Base-by-base conservation (phyloP, 495 filamentous ascomycete genomes). In the Penicillium arizonense region DNA sequence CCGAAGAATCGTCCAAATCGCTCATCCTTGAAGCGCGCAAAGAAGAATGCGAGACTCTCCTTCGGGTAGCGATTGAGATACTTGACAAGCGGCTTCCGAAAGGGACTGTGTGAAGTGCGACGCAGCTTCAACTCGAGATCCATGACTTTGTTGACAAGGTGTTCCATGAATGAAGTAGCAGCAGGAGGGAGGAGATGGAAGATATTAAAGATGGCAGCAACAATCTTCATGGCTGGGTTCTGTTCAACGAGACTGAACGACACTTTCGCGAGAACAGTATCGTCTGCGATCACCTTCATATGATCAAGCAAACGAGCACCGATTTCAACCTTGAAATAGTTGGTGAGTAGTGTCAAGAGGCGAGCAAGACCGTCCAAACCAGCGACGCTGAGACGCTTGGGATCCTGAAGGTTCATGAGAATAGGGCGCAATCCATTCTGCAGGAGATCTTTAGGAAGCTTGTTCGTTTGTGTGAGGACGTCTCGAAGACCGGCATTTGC, bases 301-400 rank as follows among this genome's bases (percentile, higher is more conserved):
- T 99, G 95, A 40, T 96, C 92, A 13, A 99, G 74, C 7, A 99
- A 71, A 38, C 92, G 81, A 32, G 90, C 82, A 5, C 95, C 95
- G 42, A 99, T 99, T 65, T 97, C 95, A 2, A 96, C 93, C 71
- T 99, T 99, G 76, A 99, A 99, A 65, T 97, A 97, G 44, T 95
- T 97, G 0, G 95, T 99, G 18, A 99, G 73, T 0, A 99, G 78
- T 24, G 90, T 88, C 52, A 99, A 71, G 4, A 99, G 79, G 24
- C 91, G 84, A 47, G 91, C 91, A 24, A 99, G 78, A 16, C 96
- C 95, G 57, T 97, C 91, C 24, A 99, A 77, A 3, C 91, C 91
- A 57, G 90, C 89, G 16, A 92, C 89, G 44, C 86, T 96, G 38
- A 99, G 70, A 44, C 93, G 84, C 68, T 92, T 90, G 1, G 91